Percentiles rank a stretch among this genome's conserved stretches.
Conservation (phyloP, 2,329 filamentous ascomycete species). For the Fusarium secorum region DNA sequence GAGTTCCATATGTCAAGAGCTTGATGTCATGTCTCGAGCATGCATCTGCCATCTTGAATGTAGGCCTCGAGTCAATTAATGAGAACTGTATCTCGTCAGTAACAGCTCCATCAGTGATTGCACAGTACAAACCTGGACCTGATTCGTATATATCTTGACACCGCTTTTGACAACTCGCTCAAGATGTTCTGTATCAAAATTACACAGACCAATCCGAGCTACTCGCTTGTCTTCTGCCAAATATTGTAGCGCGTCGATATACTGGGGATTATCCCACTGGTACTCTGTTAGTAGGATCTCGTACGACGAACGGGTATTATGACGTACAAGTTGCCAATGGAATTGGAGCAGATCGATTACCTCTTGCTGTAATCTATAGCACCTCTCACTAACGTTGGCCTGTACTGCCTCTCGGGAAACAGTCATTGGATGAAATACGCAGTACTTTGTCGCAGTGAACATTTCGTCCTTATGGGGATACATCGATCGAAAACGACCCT, state of each 20-base stretch:
- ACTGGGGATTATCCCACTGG: background rate
- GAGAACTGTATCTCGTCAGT: background rate
- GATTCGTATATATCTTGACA: background rate
- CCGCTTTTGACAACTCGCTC: background rate
- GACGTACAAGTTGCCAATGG: background rate
- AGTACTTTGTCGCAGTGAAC: background rate
- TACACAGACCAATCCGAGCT: fast-evolving
- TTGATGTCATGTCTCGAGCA: background rate
- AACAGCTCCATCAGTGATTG: fast-evolving
- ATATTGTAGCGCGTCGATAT: background rate
- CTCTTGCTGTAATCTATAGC: background rate
- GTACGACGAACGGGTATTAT: fast-evolving
- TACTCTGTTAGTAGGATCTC: fast-evolving
- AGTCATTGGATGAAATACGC: background rate
- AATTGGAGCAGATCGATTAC: background rate
- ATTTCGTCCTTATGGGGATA: background rate
- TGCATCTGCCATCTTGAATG: background rate
- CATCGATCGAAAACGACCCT: background rate
- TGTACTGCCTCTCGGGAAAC: background rate
- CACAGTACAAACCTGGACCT: background rate
- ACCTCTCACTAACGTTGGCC: background rate
- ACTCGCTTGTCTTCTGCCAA: background rate
- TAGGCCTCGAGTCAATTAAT: background rate
- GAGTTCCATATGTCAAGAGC: background rate
- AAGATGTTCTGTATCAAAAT: background rate